Percentiles rank a stretch among this genome's conserved stretches.
Conservation (phyloP, 208 protist genomes). For the Balamuthia mandrillaris region DNA sequence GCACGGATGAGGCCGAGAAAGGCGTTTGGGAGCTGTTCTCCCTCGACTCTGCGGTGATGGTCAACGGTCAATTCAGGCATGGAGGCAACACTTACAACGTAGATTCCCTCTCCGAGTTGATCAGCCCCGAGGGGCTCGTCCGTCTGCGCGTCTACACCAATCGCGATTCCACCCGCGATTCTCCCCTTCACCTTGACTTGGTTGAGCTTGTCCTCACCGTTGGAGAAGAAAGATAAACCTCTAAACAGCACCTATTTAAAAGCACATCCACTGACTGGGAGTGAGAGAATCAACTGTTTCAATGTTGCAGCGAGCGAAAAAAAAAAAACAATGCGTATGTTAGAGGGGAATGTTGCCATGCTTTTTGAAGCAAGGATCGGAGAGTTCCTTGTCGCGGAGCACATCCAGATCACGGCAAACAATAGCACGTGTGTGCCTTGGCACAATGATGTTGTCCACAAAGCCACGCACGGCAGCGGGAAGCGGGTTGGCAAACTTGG, state of each 20-base stretch:
- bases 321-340: neutral
- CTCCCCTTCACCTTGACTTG: no score
- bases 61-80: no score
- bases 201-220: neutral
- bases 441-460: conserved; percentile 90
- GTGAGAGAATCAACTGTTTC: no score
- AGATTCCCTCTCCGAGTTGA: no score
- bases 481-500: conserved; percentile 85
- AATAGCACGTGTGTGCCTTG: conserved; percentile 69
- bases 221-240: neutral
- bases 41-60: no score
- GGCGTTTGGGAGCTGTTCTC: no score
- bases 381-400: conserved; percentile 79
- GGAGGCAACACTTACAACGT: no score
- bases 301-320: no score
- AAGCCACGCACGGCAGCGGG: conserved; percentile 85
- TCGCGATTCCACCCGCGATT: no score
- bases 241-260: neutral
- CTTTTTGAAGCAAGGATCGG: conserved; percentile 84
- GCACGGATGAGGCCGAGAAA: no score
- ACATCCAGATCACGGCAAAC: conserved; percentile 89
- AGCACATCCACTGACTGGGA: neutral
- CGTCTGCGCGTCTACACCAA: no score
- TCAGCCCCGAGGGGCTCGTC: no score
- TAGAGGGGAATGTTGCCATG: conserved; percentile 94